Percentiles rank a stretch among this genome's conserved stretches.
Conservation (phyloP, 768 basidiomycete genomes). For the Hemileccinum impolitum region DNA sequence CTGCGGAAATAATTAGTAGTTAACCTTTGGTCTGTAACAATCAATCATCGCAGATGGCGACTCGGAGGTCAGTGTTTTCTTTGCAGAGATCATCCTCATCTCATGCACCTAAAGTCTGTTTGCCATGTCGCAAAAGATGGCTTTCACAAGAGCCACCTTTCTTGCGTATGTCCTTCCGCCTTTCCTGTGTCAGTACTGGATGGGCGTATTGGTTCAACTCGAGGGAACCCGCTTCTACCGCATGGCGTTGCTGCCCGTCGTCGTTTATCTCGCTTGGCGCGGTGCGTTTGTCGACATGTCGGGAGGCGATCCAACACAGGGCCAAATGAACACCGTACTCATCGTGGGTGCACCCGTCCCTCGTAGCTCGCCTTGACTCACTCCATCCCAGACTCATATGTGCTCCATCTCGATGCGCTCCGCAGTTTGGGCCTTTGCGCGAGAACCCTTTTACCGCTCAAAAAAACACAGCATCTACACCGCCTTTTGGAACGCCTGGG, state of each 20-base stretch:
- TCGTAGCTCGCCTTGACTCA: neutral
- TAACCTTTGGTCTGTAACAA: no score
- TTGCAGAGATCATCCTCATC: neutral
- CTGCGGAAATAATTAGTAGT: no score
- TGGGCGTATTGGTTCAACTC: constrained; percentile 50
- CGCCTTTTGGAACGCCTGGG: constrained; percentile 25
- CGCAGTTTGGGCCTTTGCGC: constrained; percentile 15
- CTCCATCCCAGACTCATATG: constrained; percentile 13
- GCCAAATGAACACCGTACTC: constrained; percentile 10
- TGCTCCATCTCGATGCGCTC: constrained; percentile 11
- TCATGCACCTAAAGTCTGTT: constrained; percentile 4
- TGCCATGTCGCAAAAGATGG: constrained; percentile 4
- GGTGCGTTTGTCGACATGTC: constrained; percentile 28
- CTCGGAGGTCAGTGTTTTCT: constrained; percentile 1
- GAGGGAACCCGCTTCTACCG: constrained; percentile 40
- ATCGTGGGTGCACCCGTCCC: constrained; percentile 11
- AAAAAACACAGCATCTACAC: constrained; percentile 2
- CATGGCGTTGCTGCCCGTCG: constrained; percentile 45
- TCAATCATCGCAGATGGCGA: neutral
- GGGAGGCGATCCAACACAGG: constrained; percentile 15
- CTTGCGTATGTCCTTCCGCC: constrained; percentile 39
- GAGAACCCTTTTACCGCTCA: constrained; percentile 12
- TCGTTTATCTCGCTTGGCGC: constrained; percentile 43
- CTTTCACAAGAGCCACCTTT: constrained; percentile 22
- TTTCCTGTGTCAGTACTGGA: constrained; percentile 42